These are phyloP conservation scores for Cystobasidium tubakii DNA, from an alignment of 768 basidiomycete genomes.

Conservation along the genomic window DNA sequence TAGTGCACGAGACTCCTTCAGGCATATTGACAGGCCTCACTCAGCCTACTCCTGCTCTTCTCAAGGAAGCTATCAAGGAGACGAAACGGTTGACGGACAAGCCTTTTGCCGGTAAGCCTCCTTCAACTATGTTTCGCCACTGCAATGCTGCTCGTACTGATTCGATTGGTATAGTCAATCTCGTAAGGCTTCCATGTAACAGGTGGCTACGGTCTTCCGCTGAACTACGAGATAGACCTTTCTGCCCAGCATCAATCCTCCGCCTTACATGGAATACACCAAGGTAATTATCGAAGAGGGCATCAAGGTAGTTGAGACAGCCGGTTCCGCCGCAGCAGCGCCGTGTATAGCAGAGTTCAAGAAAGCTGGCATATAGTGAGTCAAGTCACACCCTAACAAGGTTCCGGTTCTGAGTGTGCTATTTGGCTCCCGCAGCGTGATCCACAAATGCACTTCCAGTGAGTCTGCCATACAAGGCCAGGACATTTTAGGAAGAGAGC, in stretches of 20 bases:
- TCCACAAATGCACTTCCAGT: conserved; percentile 86
- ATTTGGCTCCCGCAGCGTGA: conserved; percentile 54
- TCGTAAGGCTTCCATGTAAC: background rate
- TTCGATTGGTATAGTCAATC: background rate
- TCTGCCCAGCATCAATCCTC: conserved; percentile 82
- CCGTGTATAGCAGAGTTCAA: conserved; percentile 68
- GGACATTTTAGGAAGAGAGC: too few relatives aligned
- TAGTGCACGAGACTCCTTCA: conserved; percentile 39
- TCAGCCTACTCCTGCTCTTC: conserved; percentile 74
- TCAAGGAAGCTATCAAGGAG: conserved; percentile 72
- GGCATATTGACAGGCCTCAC: conserved; percentile 82
- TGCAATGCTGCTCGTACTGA: background rate
- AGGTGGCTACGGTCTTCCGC: background rate
- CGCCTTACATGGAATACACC: conserved; percentile 80
- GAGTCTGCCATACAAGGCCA: background rate
- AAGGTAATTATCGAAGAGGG: conserved; percentile 47
- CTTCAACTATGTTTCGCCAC: background rate
- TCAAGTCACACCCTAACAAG: background rate
- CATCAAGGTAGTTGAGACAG: conserved; percentile 69
- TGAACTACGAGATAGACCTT: conserved; percentile 48
- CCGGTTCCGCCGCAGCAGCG: conserved; percentile 64
- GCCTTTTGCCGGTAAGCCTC: conserved; percentile 54
- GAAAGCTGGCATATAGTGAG: conserved; percentile 51
- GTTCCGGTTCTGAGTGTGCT: too few relatives aligned
- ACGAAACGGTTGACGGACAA: conserved; percentile 60